These are phyloP conservation scores for Spathaspora hagerdaliae DNA, from an alignment of 805 yeast genomes.

Conservation along the genomic window DNA sequence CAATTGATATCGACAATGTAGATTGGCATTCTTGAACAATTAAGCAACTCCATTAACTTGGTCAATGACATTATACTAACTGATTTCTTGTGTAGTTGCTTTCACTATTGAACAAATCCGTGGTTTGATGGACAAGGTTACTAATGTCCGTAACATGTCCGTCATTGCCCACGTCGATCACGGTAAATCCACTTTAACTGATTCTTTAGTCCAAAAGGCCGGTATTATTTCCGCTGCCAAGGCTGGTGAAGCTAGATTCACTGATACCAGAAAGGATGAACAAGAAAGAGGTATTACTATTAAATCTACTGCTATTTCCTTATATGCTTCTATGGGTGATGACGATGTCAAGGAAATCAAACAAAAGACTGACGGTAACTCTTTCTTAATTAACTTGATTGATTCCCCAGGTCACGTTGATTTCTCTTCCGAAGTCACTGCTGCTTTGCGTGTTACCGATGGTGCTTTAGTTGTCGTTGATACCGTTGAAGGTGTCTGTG, in stretches of 20 bases:
- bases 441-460: constrained; percentile 99
- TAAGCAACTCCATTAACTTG: too few species aligned
- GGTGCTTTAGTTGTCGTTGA: constrained; percentile 99
- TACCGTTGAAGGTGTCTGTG: constrained; percentile 99
- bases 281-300: constrained; percentile 99
- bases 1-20: too few species aligned
- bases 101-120: constrained; percentile 81
- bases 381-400: constrained; percentile 95
- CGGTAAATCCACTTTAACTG: constrained; percentile 99
- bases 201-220: constrained; percentile 97
- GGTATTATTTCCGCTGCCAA: constrained; percentile 99
- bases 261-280: constrained; percentile 99
- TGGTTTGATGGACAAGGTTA: constrained; percentile 98
- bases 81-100: constrained; percentile 31
- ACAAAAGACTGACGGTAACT: constrained; percentile 90
- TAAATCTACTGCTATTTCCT: constrained; percentile 97
- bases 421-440: constrained; percentile 99
- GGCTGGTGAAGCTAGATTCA: constrained; percentile 99
- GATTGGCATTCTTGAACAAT: too few species aligned
- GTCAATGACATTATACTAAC: neutral
- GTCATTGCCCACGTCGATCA: constrained; percentile 99
- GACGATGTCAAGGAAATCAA: constrained; percentile 85
- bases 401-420: constrained; percentile 99
- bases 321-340: constrained; percentile 82
- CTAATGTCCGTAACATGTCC: constrained; percentile 99